A percentile compares a stretch with the other conserved stretches of the same genome.
phyloP scores from a whole-genome alignment of 192 early-diverging fungal genomes.

The Powellomyces hirtus region DNA sequence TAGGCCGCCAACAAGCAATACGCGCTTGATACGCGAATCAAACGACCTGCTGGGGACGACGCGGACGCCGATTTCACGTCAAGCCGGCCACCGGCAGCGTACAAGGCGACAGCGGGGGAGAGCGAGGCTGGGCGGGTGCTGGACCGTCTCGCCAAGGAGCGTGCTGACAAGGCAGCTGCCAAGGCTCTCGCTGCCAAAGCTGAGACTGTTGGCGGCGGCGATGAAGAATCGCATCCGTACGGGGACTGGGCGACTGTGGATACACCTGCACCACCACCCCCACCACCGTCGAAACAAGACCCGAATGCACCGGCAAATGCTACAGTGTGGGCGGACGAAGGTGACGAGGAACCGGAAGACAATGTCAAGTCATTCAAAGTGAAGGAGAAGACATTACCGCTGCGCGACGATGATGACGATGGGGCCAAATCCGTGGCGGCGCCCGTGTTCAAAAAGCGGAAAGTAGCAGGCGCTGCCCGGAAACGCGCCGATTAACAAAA shows the following conservation, averaged over 20 bases:
- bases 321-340: slow-evolving; percentile 19
- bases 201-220: not conserved
- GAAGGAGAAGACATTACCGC: not conserved
- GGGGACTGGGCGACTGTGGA: slow-evolving; percentile 11
- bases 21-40: slow-evolving; percentile 10
- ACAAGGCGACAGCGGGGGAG: not conserved
- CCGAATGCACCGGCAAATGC: not conserved
- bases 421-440: not conserved
- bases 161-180: not conserved
- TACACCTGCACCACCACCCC: not conserved
- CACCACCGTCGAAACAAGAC: not conserved
- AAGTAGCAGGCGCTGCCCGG: not conserved
- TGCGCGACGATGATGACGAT: not conserved
- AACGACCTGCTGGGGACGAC: too few relatives aligned
- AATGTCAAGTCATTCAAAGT: slow-evolving; percentile 12
- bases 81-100: not conserved
- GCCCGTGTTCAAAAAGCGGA: slow-evolving; percentile 26
- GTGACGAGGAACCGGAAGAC: slow-evolving; percentile 24
- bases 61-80: too few relatives aligned
- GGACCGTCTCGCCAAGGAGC: not conserved
- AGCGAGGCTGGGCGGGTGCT: not conserved
- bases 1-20: slow-evolving; percentile 28
- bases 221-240: slow-evolving; percentile 13
- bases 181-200: not conserved
- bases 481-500: not conserved